phyloP scores from a whole-genome alignment of 208 protist genomes.

The Leishmania arabica region DNA sequence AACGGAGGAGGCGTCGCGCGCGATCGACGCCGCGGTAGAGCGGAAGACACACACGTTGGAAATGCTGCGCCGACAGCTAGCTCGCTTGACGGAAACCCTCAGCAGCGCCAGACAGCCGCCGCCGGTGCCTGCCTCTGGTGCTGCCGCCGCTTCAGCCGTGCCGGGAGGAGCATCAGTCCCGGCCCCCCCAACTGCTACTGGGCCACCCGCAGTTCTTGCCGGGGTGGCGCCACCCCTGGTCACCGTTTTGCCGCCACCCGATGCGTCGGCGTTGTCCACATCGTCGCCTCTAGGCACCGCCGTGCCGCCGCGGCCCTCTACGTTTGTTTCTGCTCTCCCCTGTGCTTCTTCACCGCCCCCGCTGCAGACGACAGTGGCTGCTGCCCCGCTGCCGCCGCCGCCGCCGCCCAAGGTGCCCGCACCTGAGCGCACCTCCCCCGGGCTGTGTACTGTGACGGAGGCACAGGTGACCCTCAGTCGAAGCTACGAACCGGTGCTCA shows the following conservation, averaged over 20 bases:
- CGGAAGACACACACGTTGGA: conserved; percentile 41
- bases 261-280: not conserved
- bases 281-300: conserved; percentile 6
- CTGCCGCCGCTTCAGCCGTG: not conserved
- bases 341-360: not conserved
- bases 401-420: conserved; percentile 1
- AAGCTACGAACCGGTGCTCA: conserved; percentile 52
- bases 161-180: not conserved
- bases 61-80: conserved; percentile 41
- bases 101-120: conserved; percentile 15
- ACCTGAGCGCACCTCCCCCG: not conserved
- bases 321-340: conserved; percentile 6
- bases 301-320: conserved; percentile 3
- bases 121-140: not conserved
- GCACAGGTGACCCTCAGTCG: conserved; percentile 33
- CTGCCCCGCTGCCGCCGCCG: conserved; percentile 8
- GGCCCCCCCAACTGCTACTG: not conserved
- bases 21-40: conserved; percentile 40
- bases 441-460: conserved; percentile 9
- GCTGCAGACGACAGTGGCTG: not conserved
- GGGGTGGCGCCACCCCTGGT: not conserved
- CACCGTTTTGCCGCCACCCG: not conserved
- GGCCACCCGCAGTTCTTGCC: not conserved
- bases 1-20: conserved; percentile 37
- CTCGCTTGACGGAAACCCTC: conserved; percentile 48